Conservation (phyloP, 2,329 filamentous ascomycete genomes). For the Phymatotrichopsis omnivora region DNA sequence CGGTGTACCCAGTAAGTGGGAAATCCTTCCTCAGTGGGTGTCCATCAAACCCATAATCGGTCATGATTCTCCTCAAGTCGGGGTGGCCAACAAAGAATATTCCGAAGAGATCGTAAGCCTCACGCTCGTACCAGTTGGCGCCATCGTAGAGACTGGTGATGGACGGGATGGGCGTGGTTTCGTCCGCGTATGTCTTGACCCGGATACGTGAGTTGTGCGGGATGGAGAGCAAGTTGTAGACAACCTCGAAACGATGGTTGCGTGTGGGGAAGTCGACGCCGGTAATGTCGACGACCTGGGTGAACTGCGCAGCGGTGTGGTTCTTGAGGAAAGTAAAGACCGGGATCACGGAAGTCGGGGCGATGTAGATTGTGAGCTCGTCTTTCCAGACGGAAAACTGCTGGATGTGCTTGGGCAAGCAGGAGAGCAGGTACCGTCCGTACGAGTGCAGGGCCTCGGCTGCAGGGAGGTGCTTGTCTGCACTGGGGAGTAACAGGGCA, state of each 20-base stretch:
- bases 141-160: constrained; percentile 80
- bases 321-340: constrained; percentile 93
- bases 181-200: constrained; percentile 97
- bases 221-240: constrained; percentile 94
- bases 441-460: constrained; percentile 84
- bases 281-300: constrained; percentile 83
- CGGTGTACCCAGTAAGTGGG: constrained; percentile 93
- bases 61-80: constrained; percentile 95
- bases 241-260: constrained; percentile 91
- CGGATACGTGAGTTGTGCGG: constrained; percentile 93
- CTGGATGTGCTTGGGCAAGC: constrained; percentile 94
- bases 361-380: constrained; percentile 88
- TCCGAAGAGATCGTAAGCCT: constrained; percentile 95
- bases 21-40: constrained; percentile 97
- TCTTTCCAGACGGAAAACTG: constrained; percentile 99
- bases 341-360: constrained; percentile 77
- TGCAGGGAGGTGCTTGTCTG: constrained; percentile 85
- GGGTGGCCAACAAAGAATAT: constrained; percentile 95
- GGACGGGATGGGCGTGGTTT: constrained; percentile 85
- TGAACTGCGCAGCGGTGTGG: constrained; percentile 96
- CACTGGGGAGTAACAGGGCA: constrained; percentile 39
- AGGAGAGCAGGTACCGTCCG: constrained; percentile 92
- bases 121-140: constrained; percentile 97
- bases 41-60: constrained; percentile 97
- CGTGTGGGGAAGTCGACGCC: constrained; percentile 92